Conservation (phyloP, 805 yeast genomes). For the Clavispora asparagi region DNA sequence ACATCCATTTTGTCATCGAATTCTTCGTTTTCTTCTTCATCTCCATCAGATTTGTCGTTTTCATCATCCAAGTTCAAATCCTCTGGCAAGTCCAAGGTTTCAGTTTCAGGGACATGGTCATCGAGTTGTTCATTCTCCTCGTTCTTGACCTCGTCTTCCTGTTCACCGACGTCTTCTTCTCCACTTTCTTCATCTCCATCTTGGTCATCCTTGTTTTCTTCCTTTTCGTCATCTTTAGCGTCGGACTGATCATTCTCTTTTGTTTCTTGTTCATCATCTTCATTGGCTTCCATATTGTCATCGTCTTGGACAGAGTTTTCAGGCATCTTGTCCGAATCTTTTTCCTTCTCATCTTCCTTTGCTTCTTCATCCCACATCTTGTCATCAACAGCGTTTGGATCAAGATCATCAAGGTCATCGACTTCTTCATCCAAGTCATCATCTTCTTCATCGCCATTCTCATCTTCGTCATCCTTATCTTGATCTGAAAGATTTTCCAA, state of each 20-base stretch:
- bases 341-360: constrained; percentile 69
- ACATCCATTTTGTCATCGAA: constrained; percentile 16
- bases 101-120: constrained; percentile 73
- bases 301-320: constrained; percentile 49
- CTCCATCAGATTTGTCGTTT: constrained; percentile 46
- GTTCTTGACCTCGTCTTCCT: constrained; percentile 70
- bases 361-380: constrained; percentile 98
- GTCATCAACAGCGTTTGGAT: constrained; percentile 93
- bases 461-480: constrained; percentile 48
- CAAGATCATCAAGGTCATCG: constrained; percentile 83
- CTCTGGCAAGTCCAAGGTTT: constrained; percentile 86
- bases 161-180: constrained; percentile 75
- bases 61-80: constrained; percentile 87
- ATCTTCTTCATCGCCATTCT: constrained; percentile 33
- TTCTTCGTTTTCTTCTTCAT: constrained; percentile 32
- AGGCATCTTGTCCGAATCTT: constrained; percentile 69
- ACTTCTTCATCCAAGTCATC: constrained; percentile 81
- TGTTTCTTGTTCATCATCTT: constrained; percentile 40
- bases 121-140: constrained; percentile 69
- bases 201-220: constrained; percentile 39
- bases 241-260: constrained; percentile 29
- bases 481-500: constrained; percentile 73
- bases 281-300: constrained; percentile 44
- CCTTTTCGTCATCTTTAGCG: constrained; percentile 23
- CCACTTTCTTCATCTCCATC: constrained; percentile 53